Percentiles rank a stretch among this genome's conserved stretches.
Conservation (phyloP, 176 grass and related monocot species). For the Rhynchospora pubera region DNA sequence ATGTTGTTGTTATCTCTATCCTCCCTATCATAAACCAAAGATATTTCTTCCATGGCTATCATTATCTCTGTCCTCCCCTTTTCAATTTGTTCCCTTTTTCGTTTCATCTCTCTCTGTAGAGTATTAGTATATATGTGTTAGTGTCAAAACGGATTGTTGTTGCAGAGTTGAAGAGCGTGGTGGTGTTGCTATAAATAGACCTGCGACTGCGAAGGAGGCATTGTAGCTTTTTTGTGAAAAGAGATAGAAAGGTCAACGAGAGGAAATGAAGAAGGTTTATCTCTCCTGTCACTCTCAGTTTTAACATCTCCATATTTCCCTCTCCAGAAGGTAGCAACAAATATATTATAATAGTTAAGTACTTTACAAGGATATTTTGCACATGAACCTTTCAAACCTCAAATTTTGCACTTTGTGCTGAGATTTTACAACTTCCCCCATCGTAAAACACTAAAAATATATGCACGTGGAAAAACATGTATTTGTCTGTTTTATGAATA, state of each 20-base stretch:
- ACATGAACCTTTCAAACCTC: not conserved
- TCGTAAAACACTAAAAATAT: not conserved
- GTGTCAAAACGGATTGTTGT: not conserved
- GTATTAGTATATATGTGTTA: not conserved
- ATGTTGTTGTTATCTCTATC: slow-evolving; percentile 24
- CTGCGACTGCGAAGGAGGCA: not conserved
- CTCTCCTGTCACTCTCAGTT: not conserved
- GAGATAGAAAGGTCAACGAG: slow-evolving; percentile 21
- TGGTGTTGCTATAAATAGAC: slow-evolving; percentile 13
- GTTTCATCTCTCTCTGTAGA: slow-evolving; percentile 34
- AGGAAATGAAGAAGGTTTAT: not conserved
- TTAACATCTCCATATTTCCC: not conserved
- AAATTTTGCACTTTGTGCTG: not conserved
- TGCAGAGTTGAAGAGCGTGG: not conserved
- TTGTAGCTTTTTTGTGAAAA: not conserved
- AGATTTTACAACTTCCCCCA: not conserved
- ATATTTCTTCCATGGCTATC: slow-evolving; percentile 58
- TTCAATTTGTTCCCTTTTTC: slow-evolving; percentile 36
- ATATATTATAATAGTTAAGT: not conserved
- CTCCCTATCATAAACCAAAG: slow-evolving; percentile 26
- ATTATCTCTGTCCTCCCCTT: slow-evolving; percentile 61
- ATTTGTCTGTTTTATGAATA: too few relatives aligned
- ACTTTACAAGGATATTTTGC: not conserved
- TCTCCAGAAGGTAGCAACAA: slow-evolving; percentile 7
- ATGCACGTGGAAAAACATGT: not conserved